These are phyloP conservation scores for Endotrypanum monterogeii DNA, from an alignment of 208 protist species.

Conservation along the genomic window DNA sequence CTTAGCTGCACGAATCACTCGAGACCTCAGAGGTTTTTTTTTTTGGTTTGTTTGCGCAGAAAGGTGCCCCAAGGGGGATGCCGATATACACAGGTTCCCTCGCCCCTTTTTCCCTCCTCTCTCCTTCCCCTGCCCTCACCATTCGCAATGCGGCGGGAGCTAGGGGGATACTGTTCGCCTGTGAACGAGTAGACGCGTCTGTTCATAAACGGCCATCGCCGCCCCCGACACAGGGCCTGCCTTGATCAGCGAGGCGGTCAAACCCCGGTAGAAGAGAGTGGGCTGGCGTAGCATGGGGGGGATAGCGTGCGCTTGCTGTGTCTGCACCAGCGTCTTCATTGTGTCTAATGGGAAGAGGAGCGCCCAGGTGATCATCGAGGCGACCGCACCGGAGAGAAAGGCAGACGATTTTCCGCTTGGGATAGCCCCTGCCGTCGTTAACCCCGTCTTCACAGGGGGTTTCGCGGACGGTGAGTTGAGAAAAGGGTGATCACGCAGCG, in stretches of 20 bases:
- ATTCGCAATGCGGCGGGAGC: too few relatives aligned
- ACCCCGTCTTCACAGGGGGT: not conserved
- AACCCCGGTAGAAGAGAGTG: constrained; percentile 56
- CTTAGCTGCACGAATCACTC: not conserved
- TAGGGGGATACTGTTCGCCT: not conserved
- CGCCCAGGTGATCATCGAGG: constrained; percentile 76
- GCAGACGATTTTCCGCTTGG: constrained; percentile 27
- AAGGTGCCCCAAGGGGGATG: too few relatives aligned
- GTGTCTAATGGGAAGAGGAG: constrained; percentile 87
- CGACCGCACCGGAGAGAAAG: constrained; percentile 60
- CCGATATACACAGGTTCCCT: too few relatives aligned
- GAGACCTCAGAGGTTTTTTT: too few relatives aligned
- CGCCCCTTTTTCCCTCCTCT: not conserved
- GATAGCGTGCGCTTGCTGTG: constrained; percentile 39
- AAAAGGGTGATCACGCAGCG: constrained; percentile 18
- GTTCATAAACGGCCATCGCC: constrained; percentile 82
- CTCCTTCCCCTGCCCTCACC: not conserved
- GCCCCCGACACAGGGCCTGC: constrained; percentile 77
- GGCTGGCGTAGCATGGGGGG: constrained; percentile 28
- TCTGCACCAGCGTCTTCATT: constrained; percentile 84
- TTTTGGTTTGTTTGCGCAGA: too few relatives aligned
- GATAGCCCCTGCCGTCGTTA: not conserved
- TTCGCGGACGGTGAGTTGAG: not conserved
- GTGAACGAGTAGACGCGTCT: constrained; percentile 20
- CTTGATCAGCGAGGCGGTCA: constrained; percentile 68